These are phyloP conservation scores for Rhodosporidiobolus sp. DNA, from an alignment of 768 basidiomycete genomes.

Conservation along the genomic window DNA sequence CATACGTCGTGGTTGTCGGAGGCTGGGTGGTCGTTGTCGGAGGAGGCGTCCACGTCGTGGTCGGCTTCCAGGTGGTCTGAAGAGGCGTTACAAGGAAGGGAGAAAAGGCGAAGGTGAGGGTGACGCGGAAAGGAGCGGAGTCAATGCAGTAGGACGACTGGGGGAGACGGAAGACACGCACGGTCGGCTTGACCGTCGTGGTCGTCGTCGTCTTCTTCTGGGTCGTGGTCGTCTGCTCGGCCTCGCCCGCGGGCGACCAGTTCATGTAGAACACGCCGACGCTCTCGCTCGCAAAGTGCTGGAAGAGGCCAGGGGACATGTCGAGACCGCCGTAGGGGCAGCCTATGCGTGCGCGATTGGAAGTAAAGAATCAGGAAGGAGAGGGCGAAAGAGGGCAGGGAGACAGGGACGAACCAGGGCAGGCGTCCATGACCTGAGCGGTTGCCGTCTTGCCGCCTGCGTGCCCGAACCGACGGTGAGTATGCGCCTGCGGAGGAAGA, in stretches of 20 bases:
- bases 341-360: constrained; percentile 43
- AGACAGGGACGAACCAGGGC: too few species aligned
- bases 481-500: background rate
- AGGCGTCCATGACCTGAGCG: background rate
- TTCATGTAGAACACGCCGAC: constrained; percentile 51
- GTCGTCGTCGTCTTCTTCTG: constrained; percentile 6
- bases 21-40: background rate
- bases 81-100: background rate
- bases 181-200: constrained; percentile 11
- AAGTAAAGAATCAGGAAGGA: background rate
- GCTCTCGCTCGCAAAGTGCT: constrained; percentile 49
- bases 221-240: background rate
- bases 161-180: too few species aligned
- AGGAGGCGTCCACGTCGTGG: constrained; percentile 24
- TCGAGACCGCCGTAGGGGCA: constrained; percentile 55
- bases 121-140: too few species aligned
- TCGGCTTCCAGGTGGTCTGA: constrained; percentile 11
- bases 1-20: background rate
- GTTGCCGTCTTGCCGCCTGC: constrained; percentile 28
- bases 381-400: background rate
- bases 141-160: too few species aligned
- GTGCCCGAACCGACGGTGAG: background rate
- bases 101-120: too few species aligned
- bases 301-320: constrained; percentile 55
- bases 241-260: constrained; percentile 50